A percentile compares a stretch with the other conserved stretches of the same genome.
These are phyloP conservation scores for Nakaseomyces nivariensis DNA, from an alignment of 1,139 yeast species.

Conservation along the genomic window DNA sequence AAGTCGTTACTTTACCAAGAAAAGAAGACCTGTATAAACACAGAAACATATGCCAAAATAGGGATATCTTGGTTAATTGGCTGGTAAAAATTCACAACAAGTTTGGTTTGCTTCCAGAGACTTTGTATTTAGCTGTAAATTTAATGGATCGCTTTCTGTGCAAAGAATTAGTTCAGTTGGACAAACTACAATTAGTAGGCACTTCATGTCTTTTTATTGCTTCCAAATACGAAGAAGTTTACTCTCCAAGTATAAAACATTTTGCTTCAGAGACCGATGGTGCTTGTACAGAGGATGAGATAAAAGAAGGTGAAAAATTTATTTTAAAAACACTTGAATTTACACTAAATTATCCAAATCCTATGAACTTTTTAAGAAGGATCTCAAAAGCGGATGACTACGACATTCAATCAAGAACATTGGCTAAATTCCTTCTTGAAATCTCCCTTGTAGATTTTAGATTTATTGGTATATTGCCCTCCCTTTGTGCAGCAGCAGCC, in stretches of 20 bases:
- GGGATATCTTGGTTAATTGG: slow-evolving; percentile 92
- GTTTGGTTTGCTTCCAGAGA: slow-evolving; percentile 82
- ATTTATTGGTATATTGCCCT: slow-evolving; percentile 70
- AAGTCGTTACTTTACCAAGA: slow-evolving; percentile 68
- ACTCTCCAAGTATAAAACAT: slow-evolving; percentile 78
- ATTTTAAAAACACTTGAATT: slow-evolving; percentile 68
- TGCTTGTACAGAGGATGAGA: slow-evolving; percentile 66
- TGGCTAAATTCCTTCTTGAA: slow-evolving; percentile 83
- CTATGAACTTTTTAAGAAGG: slow-evolving; percentile 87
- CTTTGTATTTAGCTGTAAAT: slow-evolving; percentile 79
- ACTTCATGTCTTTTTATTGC: slow-evolving; percentile 87
- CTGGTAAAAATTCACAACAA: slow-evolving; percentile 83
- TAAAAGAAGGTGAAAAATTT: slow-evolving; percentile 77
- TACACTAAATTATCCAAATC: slow-evolving; percentile 82
- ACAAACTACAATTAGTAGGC: slow-evolving; percentile 80
- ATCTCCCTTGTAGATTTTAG: slow-evolving; percentile 72
- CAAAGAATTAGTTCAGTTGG: slow-evolving; percentile 67
- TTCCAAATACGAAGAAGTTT: slow-evolving; percentile 91
- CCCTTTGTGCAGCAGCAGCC: slow-evolving; percentile 82
- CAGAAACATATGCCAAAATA: slow-evolving; percentile 65
- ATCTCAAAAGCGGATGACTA: slow-evolving; percentile 93
- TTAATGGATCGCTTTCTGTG: slow-evolving; percentile 87
- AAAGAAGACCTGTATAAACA: slow-evolving; percentile 67
- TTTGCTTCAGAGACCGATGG: slow-evolving; percentile 86
- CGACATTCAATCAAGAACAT: slow-evolving; percentile 83